phyloP scores from a whole-genome alignment of 1,284 basidiomycete genomes.

The Pseudozyma sp. region DNA sequence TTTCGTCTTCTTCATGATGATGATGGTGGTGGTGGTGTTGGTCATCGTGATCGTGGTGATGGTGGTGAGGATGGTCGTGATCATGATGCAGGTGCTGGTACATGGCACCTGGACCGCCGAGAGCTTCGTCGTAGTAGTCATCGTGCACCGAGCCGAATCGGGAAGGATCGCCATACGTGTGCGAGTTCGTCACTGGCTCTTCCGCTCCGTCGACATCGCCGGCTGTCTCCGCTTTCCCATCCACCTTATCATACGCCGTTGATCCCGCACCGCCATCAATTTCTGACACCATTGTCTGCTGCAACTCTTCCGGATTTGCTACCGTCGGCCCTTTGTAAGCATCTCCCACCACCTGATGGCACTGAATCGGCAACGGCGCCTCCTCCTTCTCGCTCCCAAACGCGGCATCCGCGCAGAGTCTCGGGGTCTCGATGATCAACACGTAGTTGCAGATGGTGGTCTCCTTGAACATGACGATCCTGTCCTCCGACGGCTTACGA shows the following conservation, averaged over 20 bases:
- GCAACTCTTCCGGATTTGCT: slow-evolving; percentile 24
- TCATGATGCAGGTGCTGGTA: slow-evolving; percentile 16
- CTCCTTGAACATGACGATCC: slow-evolving; percentile 62
- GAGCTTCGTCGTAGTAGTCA: slow-evolving; percentile 47
- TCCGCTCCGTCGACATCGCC: neutral
- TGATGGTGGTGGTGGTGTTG: neutral
- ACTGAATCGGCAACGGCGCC: slow-evolving; percentile 25
- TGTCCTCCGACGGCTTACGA: slow-evolving; percentile 37
- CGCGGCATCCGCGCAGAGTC: slow-evolving; percentile 43
- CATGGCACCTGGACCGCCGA: slow-evolving; percentile 28
- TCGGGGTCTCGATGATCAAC: slow-evolving; percentile 50
- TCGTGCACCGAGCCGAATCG: slow-evolving; percentile 46
- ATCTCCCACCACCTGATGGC: slow-evolving; percentile 43
- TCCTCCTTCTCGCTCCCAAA: slow-evolving; percentile 51
- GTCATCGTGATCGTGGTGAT: slow-evolving; percentile 2
- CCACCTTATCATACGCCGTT: neutral
- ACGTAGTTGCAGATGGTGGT: slow-evolving; percentile 65
- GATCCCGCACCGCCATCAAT: neutral
- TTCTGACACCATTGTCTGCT: slow-evolving; percentile 6
- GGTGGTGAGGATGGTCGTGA: slow-evolving; percentile 7
- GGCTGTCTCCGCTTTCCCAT: neutral
- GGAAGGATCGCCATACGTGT: slow-evolving; percentile 46
- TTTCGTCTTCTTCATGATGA: slow-evolving; percentile 8
- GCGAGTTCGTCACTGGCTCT: slow-evolving; percentile 19
- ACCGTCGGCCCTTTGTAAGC: slow-evolving; percentile 24